Percentiles rank a stretch among this genome's conserved stretches.
Evolutionary conservation across 2,329 filamentous ascomycete species (phyloP).

Genomic region (Fusarium chuoi): DNA sequence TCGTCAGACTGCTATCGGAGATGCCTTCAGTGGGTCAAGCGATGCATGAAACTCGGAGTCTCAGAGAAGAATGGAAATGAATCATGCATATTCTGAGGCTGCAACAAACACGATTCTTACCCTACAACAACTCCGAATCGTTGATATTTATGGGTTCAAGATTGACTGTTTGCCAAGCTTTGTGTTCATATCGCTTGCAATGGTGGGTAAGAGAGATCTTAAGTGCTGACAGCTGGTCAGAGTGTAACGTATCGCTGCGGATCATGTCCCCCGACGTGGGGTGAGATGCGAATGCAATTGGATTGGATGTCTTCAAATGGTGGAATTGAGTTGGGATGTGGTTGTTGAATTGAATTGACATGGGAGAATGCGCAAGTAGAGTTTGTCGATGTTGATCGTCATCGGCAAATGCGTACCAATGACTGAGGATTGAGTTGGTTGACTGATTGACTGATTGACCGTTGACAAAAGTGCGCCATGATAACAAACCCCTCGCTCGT

Average conservation of each 20-base stretch:
- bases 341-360: background rate
- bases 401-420: background rate
- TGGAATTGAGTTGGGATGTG: background rate
- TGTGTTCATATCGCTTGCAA: background rate
- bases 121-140: background rate
- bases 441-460: background rate
- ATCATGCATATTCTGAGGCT: conserved; percentile 6
- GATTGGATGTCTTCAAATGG: background rate
- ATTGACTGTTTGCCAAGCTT: background rate
- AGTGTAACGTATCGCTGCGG: background rate
- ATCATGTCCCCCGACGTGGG: background rate
- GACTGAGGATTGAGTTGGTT: background rate
- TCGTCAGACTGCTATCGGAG: background rate
- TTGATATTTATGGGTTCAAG: background rate
- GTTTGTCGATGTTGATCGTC: background rate
- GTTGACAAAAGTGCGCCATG: background rate
- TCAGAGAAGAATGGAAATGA: conserved; percentile 4
- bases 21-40: background rate
- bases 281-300: background rate
- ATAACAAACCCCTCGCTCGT: conserved; percentile 6
- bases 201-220: background rate
- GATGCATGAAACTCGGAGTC: background rate
- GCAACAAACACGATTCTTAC: background rate
- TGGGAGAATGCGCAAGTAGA: background rate
- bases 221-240: conserved; percentile 17